Percentiles rank a stretch among this genome's conserved stretches.
Conservation (phyloP, 2,329 filamentous ascomycete species). For the Blastomyces silverae region DNA sequence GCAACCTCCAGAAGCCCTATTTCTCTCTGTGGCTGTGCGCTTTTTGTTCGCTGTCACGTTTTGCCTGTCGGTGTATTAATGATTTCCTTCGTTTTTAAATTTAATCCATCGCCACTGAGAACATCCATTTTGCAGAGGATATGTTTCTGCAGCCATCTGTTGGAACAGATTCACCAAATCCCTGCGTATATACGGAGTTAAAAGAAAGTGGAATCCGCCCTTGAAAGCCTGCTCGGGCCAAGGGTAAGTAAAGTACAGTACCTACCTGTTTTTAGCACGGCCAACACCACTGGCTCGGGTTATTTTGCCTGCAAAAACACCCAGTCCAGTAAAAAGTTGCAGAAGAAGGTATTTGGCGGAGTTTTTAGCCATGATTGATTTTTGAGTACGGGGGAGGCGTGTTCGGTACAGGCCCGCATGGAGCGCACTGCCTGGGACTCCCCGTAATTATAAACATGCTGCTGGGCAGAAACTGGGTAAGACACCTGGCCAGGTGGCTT, state of each 20-base stretch:
- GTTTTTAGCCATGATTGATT: not conserved
- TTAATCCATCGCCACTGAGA: not conserved
- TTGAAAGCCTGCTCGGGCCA: no score
- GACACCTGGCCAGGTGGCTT: not conserved
- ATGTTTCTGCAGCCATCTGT: not conserved
- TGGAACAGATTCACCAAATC: not conserved
- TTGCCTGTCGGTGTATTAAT: not conserved
- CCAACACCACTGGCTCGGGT: not conserved
- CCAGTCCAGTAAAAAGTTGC: no score
- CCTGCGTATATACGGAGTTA: not conserved
- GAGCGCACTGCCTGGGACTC: not conserved
- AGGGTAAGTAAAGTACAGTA: no score
- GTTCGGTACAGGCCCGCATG: not conserved
- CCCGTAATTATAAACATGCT: not conserved
- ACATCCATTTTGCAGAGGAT: not conserved
- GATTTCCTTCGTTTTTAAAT: not conserved
- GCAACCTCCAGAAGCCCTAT: not conserved
- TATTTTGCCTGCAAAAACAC: not conserved
- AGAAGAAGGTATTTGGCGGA: not conserved
- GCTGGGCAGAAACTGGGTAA: not conserved
- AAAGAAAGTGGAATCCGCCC: not conserved
- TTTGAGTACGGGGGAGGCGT: not conserved
- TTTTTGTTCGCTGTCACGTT: not conserved
- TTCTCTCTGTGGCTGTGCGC: not conserved
- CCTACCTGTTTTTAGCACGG: not conserved